Conservation (phyloP, 768 basidiomycete genomes). For the Leucosporidium scottii region DNA sequence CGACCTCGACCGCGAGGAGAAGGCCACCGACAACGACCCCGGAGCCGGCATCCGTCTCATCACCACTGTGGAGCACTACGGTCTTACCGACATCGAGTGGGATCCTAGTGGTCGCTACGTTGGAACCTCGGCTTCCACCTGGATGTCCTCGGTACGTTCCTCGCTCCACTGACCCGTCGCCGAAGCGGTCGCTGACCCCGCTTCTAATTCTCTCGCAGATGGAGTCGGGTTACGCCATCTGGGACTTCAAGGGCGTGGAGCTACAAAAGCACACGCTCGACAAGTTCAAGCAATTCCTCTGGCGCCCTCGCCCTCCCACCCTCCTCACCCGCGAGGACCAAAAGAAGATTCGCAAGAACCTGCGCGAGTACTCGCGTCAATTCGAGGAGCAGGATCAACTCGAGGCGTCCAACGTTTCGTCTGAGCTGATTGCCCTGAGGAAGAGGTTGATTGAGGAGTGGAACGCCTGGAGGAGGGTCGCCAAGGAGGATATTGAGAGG, state of each 20-base stretch:
- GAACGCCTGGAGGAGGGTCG: constrained; percentile 87
- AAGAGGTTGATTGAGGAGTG: constrained; percentile 94
- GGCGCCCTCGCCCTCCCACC: constrained; percentile 90
- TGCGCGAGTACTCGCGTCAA: constrained; percentile 78
- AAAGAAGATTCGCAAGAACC: constrained; percentile 72
- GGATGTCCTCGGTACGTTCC: constrained; percentile 77
- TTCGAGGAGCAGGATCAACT: constrained; percentile 97
- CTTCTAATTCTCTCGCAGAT: constrained; percentile 55
- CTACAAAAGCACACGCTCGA: constrained; percentile 72
- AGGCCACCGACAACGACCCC: constrained; percentile 59
- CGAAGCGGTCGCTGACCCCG: constrained; percentile 18
- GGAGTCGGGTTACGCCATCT: constrained; percentile 91
- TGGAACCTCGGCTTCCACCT: constrained; percentile 85
- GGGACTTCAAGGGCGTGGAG: constrained; percentile 98
- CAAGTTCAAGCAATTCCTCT: constrained; percentile 97
- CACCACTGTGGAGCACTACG: constrained; percentile 86
- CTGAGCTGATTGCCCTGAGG: constrained; percentile 81
- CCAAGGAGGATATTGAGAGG: constrained; percentile 60
- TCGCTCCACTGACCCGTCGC: constrained; percentile 1
- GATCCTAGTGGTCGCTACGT: constrained; percentile 92
- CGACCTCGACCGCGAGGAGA: constrained; percentile 64
- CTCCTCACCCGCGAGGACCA: constrained; percentile 82
- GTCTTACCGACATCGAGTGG: constrained; percentile 96
- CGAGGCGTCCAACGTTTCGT: constrained; percentile 88
- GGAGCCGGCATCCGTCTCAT: constrained; percentile 78